phyloP scores from a whole-genome alignment of 176 grass and related monocot genomes.

The Zoysia japonica region DNA sequence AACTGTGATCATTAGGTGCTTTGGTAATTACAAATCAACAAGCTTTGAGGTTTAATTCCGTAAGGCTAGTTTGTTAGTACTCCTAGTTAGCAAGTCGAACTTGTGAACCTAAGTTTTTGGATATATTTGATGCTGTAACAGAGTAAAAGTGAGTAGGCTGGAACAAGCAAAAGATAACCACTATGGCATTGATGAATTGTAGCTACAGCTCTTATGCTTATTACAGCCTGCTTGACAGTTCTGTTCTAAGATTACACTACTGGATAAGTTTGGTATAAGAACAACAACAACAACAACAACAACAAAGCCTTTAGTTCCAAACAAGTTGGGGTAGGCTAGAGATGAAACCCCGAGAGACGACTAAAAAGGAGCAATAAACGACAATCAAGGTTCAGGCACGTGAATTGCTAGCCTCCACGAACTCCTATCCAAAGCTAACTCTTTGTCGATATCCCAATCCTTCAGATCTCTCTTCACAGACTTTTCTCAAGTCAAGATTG shows the following conservation, averaged over 20 bases:
- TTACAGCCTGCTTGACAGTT: neutral
- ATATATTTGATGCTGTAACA: neutral
- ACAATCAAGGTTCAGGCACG: too few species aligned
- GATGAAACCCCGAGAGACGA: too few species aligned
- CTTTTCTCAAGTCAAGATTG: too few species aligned
- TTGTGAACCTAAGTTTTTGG: neutral
- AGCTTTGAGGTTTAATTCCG: too few species aligned
- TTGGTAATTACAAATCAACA: neutral
- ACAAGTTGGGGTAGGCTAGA: too few species aligned
- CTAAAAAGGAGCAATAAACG: too few species aligned
- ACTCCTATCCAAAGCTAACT: too few species aligned
- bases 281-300: too few species aligned
- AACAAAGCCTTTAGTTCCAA: too few species aligned
- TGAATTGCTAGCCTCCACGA: too few species aligned
- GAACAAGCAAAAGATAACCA: neutral
- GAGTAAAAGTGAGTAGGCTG: neutral
- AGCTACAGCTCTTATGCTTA: neutral
- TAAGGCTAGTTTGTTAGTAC: neutral
- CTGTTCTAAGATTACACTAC: neutral
- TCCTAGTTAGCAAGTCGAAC: neutral
- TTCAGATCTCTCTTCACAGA: too few species aligned
- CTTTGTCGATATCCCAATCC: too few species aligned
- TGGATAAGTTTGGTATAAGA: neutral
- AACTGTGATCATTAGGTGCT: neutral
- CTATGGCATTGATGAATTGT: conserved; percentile 7